Evolutionary conservation across 805 yeast genomes (phyloP).

Genomic region (Hanseniaspora occidentalis): DNA sequence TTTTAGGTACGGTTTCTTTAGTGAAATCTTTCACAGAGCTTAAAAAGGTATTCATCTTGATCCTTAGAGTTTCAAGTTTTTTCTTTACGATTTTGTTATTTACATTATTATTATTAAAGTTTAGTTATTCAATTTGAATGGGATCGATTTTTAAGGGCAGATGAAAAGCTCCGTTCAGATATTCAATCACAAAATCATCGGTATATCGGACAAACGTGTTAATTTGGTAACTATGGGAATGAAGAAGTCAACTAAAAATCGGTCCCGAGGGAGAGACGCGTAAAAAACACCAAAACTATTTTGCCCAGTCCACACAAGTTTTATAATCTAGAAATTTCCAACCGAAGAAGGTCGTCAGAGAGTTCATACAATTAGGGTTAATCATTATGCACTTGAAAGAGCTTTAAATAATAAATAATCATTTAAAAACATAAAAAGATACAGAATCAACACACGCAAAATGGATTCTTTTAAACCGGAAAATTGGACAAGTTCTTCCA

Average conservation of each 20-base stretch:
- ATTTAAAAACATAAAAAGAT: not conserved
- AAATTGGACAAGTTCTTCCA: conserved; percentile 64
- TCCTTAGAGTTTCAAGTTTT: not conserved
- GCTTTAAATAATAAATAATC: not conserved
- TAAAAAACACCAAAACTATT: not conserved
- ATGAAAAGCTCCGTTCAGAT: no score
- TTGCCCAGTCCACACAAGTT: not conserved
- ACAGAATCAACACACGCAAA: not conserved
- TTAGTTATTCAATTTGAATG: no score
- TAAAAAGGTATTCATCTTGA: not conserved
- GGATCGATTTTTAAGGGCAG: no score
- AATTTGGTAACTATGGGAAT: no score
- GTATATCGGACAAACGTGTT: no score
- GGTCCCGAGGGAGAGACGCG: no score
- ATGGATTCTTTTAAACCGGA: conserved; percentile 38
- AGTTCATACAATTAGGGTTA: not conserved
- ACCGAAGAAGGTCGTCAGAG: not conserved
- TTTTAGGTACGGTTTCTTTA: not conserved
- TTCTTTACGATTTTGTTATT: no score
- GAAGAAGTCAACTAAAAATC: no score
- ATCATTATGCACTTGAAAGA: not conserved
- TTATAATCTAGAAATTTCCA: no score
- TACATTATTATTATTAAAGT: no score
- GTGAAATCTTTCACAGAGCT: not conserved
- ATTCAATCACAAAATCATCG: no score